Evolutionary conservation across 441 rosid genomes (phyloP), one percentile per base, ranked within the genome.

Genomic region (Euphorbia corollata): DNA sequence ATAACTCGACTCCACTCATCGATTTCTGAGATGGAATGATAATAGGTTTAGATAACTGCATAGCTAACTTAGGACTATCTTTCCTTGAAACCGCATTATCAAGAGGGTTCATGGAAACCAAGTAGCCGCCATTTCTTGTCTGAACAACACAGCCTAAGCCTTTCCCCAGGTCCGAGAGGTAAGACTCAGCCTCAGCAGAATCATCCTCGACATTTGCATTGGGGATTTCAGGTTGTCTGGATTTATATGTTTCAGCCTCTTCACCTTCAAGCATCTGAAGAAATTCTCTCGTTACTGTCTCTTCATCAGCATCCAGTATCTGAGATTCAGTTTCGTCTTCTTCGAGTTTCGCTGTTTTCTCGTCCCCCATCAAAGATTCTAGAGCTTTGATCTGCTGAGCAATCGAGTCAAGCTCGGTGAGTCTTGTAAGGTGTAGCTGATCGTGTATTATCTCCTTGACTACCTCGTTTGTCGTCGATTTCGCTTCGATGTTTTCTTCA

Each of bases 351-450:
- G 57, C 67, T 39, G 47, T 69, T 57, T 69, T 81, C 18, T 84
- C 92, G 20, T 75, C 84, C 55, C 67, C 83, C 84, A 90, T 90
- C 87, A 85, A 82, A 4, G 92, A 86, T 63, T 92, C 98, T 23
- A 92, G 96, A 19, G 92, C 98, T 77, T 86, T 90, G 51, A 92
- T 90, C 80, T 92, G 94, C 69, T 84, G 85, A 16, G 97, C 92
- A 63, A 92, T 88, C 4, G 94, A 87, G 70, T 87, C 96, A 23
- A 92, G 85, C 83, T 90, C 97, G 0, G 83, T 74, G 59, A 90
- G 66, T 65, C 97, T 84, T 51, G 79, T 55, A 30, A 76, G 59
- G 51, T 87, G 97, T 18, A 78, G 23, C 61, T 81, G 89, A 73
- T 90, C 92, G n/a, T 79, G 81, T 70, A 90, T 74, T 19, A 83